Evolutionary conservation across 768 basidiomycete genomes (phyloP).

Genomic region (Auricularia sp.): DNA sequence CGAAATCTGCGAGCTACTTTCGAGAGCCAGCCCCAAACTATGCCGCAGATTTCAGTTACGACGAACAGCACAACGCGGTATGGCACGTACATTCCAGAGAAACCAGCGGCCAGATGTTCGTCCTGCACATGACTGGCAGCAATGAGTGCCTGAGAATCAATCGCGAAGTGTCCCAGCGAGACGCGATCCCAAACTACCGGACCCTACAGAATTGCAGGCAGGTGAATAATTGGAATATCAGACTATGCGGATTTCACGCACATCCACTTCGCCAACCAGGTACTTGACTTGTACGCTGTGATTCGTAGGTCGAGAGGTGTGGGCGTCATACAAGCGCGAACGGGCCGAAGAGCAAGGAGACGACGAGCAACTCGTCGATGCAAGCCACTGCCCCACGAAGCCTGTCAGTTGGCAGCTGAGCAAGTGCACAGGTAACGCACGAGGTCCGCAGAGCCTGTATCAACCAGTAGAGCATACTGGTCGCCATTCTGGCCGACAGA

Average conservation of each 20-base stretch:
- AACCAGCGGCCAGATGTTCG: slow-evolving; percentile 49
- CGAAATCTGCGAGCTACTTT: slow-evolving; percentile 60
- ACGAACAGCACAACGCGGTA: background rate
- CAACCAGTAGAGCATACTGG: slow-evolving; percentile 56
- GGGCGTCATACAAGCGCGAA: slow-evolving; percentile 42
- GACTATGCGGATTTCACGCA: background rate
- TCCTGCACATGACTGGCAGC: slow-evolving; percentile 43
- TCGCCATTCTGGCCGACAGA: slow-evolving; percentile 39
- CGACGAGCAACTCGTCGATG: slow-evolving; percentile 53
- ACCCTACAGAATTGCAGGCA: slow-evolving; percentile 36
- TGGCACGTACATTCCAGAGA: slow-evolving; percentile 15
- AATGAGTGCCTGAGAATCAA: slow-evolving; percentile 66
- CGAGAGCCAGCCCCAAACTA: slow-evolving; percentile 66
- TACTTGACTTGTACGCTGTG: slow-evolving; percentile 43
- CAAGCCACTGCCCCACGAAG: slow-evolving; percentile 49
- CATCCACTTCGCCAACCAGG: slow-evolving; percentile 20
- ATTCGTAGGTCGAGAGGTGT: slow-evolving; percentile 33
- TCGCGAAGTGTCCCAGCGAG: slow-evolving; percentile 49
- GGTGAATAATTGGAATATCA: background rate
- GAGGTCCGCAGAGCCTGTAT: slow-evolving; percentile 75
- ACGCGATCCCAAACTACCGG: slow-evolving; percentile 64
- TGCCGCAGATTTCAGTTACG: slow-evolving; percentile 14
- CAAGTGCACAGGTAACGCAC: slow-evolving; percentile 28
- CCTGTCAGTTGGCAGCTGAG: background rate
- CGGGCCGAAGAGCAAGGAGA: slow-evolving; percentile 36